Percentiles rank a stretch among this genome's conserved stretches.
phyloP scores from a whole-genome alignment of 2,329 filamentous ascomycete species.

The Venturia aucupariae region DNA sequence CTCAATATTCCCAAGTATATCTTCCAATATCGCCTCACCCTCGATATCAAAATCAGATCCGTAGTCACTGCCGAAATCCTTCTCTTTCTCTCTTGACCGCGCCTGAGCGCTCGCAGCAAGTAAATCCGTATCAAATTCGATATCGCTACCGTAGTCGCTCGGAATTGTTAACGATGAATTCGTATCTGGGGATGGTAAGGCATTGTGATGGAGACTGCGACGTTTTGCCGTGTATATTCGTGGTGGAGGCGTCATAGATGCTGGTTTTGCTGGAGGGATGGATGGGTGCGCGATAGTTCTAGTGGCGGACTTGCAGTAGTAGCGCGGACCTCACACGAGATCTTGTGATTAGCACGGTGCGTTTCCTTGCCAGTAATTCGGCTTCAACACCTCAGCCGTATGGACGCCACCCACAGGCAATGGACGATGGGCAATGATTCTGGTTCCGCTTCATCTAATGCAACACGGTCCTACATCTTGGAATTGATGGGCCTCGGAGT shows the following conservation, averaged over 20 bases:
- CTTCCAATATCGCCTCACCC: slow-evolving; percentile 1
- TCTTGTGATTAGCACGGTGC: background rate
- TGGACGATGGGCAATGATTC: no score
- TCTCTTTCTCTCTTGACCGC: background rate
- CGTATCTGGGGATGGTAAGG: background rate
- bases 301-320: background rate
- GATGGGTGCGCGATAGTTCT: background rate
- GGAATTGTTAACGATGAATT: background rate
- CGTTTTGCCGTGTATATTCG: slow-evolving; percentile 4
- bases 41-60: slow-evolving; percentile 5
- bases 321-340: background rate
- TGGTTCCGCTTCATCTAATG: no score
- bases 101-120: background rate
- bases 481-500: no score
- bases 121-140: background rate
- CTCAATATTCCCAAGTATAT: background rate
- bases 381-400: no score
- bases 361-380: no score
- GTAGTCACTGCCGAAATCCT: background rate
- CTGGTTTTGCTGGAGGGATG: background rate
- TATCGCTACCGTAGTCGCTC: background rate
- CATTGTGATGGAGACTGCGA: background rate
- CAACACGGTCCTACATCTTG: no score
- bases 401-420: no score
- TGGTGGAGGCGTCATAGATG: slow-evolving; percentile 8